Percentiles rank a stretch among this genome's conserved stretches.
Evolutionary conservation across 176 grass and related monocot species (phyloP).

Genomic region (Elaeis guineensis): DNA sequence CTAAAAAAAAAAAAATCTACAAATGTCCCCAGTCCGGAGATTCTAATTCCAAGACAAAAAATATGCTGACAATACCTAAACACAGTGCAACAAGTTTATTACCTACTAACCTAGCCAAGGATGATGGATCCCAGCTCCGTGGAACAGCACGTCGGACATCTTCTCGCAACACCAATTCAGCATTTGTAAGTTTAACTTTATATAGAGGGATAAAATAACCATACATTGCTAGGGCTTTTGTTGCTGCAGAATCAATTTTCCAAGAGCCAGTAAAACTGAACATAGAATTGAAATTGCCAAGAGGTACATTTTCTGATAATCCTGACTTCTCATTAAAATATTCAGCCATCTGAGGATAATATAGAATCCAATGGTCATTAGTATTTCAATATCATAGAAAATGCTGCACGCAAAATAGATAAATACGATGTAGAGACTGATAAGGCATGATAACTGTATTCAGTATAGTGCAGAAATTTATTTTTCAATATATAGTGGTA

Average conservation of each 20-base stretch:
- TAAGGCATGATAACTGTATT: no score
- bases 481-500: no score
- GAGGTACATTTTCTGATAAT: slow-evolving; percentile 57
- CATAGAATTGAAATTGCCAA: slow-evolving; percentile 80
- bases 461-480: no score
- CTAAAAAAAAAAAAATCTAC: no score
- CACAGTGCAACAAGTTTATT: slow-evolving; percentile 70
- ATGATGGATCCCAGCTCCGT: slow-evolving; percentile 66
- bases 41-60: background rate
- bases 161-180: slow-evolving; percentile 44
- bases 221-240: slow-evolving; percentile 77
- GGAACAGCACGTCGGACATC: slow-evolving; percentile 61
- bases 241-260: slow-evolving; percentile 62
- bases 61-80: slow-evolving; percentile 36
- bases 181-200: slow-evolving; percentile 42
- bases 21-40: slow-evolving; percentile 1
- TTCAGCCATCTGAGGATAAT: slow-evolving; percentile 59
- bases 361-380: slow-evolving; percentile 11
- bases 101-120: slow-evolving; percentile 99
- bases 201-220: slow-evolving; percentile 58
- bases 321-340: slow-evolving; percentile 78
- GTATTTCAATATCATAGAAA: background rate
- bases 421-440: no score
- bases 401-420: background rate
- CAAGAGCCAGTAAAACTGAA: slow-evolving; percentile 91